Percentiles rank a stretch among this genome's conserved stretches.
Conservation (phyloP, 768 basidiomycete species). For the Auricularia heimuer region DNA sequence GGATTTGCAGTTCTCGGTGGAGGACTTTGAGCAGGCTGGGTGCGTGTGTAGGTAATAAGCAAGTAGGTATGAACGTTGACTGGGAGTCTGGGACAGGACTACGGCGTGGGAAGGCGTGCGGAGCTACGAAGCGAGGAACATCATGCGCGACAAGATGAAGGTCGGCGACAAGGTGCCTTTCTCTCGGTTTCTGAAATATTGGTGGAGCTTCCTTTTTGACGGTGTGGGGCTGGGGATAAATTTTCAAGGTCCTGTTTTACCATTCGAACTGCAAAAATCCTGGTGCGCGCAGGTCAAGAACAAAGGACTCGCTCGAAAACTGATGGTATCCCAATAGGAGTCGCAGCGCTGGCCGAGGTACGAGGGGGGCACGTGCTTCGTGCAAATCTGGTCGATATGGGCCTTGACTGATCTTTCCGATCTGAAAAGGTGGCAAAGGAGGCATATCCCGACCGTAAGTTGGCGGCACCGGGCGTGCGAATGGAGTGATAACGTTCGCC, state of each 20-base stretch:
- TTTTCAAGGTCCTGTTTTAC: conserved; percentile 64
- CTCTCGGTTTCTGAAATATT: background rate
- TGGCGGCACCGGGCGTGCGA: background rate
- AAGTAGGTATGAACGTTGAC: background rate
- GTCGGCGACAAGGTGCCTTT: conserved; percentile 56
- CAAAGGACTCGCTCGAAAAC: too few species aligned
- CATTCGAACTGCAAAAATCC: conserved; percentile 81
- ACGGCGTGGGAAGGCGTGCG: conserved; percentile 86
- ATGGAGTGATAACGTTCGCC: conserved; percentile 3
- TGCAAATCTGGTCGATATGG: background rate
- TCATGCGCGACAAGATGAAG: conserved; percentile 69
- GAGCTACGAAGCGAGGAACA: conserved; percentile 71
- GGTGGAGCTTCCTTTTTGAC: background rate
- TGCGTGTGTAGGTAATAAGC: background rate
- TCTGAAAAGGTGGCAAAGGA: conserved; percentile 33
- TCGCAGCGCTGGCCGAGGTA: conserved; percentile 78
- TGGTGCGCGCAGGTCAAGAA: conserved; percentile 32
- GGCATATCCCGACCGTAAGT: conserved; percentile 85
- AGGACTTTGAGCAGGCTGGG: conserved; percentile 61
- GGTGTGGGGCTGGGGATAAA: too few species aligned
- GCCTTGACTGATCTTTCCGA: conserved; percentile 38
- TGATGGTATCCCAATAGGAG: conserved; percentile 33
- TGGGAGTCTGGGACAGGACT: conserved; percentile 23
- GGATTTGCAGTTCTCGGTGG: conserved; percentile 63
- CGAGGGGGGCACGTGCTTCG: conserved; percentile 5